phyloP scores from a whole-genome alignment of 441 rosid genomes.

The Gossypium trilobum region DNA sequence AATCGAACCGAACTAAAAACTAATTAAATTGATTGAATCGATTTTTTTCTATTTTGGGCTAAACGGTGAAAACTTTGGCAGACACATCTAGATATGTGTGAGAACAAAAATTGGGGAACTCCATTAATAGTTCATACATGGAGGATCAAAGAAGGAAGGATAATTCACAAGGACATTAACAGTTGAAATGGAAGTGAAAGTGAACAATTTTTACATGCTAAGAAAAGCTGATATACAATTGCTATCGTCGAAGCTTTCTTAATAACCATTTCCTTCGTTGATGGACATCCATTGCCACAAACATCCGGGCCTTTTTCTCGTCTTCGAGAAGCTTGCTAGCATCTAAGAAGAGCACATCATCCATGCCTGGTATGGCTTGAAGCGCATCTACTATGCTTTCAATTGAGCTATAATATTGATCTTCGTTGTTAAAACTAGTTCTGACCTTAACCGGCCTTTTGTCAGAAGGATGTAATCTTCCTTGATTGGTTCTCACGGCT shows the following conservation, averaged over 20 bases:
- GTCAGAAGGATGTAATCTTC: constrained; percentile 15
- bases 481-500: constrained; percentile 21
- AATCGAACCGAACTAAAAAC: no score
- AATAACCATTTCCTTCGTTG: constrained; percentile 36
- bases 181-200: background rate
- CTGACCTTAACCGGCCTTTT: background rate
- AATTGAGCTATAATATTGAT: constrained; percentile 22
- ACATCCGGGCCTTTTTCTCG: constrained; percentile 33
- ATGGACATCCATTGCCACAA: constrained; percentile 36
- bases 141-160: background rate
- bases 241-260: constrained; percentile 30
- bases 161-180: background rate
- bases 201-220: background rate
- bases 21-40: no score
- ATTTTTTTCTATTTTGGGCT: no score
- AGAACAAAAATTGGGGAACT: background rate
- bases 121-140: background rate
- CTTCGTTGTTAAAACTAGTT: constrained; percentile 4
- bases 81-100: background rate
- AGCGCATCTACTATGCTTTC: constrained; percentile 44
- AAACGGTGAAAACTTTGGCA: no score
- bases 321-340: constrained; percentile 43
- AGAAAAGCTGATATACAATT: background rate
- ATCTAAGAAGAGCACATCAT: constrained; percentile 43
- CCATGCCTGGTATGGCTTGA: constrained; percentile 40